phyloP scores from a whole-genome alignment of 108 stramenopile species.

The Fragilariopsis cylindrus region DNA sequence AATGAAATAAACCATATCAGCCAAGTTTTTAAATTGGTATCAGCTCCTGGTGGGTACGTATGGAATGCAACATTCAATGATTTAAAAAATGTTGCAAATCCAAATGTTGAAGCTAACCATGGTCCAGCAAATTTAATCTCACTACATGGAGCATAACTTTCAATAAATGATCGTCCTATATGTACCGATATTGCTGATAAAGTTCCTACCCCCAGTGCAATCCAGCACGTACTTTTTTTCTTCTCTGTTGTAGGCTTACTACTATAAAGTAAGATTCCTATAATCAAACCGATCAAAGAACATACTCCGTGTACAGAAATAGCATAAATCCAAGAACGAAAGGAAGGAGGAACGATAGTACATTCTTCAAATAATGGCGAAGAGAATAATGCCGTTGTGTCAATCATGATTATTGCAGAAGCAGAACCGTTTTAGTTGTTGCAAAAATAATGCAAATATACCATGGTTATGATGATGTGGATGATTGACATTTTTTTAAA shows the following conservation, averaged over 20 bases:
- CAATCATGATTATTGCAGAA: too few species aligned
- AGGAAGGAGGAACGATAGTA: neutral
- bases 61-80: conserved; percentile 25
- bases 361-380: neutral
- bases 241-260: too few species aligned
- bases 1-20: conserved; percentile 33
- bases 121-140: conserved; percentile 25
- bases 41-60: conserved; percentile 30
- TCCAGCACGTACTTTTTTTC: neutral
- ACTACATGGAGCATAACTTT: neutral
- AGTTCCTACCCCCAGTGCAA: neutral
- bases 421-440: too few species aligned
- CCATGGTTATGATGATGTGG: too few species aligned
- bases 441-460: too few species aligned
- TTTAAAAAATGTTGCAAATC: conserved; percentile 38
- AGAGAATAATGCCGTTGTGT: too few species aligned
- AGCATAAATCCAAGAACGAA: conserved; percentile 6
- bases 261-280: neutral
- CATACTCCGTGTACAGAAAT: conserved; percentile 4
- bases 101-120: conserved; percentile 32
- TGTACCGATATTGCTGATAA: neutral
- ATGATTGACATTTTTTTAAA: too few species aligned
- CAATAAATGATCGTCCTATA: neutral
- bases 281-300: neutral
- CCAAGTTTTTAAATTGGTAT: conserved; percentile 21